phyloP scores from a whole-genome alignment of 129 eudicot genomes.

The Flaveria brownii region DNA sequence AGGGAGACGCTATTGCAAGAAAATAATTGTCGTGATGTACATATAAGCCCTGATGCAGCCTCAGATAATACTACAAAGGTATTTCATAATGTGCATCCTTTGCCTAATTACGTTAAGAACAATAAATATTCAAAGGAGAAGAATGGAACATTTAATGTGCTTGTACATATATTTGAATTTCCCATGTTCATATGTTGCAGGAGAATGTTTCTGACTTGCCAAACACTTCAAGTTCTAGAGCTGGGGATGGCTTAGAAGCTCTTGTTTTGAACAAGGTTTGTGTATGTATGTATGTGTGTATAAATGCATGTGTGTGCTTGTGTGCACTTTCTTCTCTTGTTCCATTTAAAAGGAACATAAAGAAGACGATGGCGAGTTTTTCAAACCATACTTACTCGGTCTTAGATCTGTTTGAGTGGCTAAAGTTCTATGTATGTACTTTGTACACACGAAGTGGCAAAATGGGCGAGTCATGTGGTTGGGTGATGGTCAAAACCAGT shows the following conservation, averaged over 20 bases:
- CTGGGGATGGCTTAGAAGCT: conserved; percentile 56
- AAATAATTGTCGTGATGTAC: conserved; percentile 77
- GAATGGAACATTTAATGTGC: neutral
- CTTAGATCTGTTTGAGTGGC: conserved; percentile 6
- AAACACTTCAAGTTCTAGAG: conserved; percentile 28
- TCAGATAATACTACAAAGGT: conserved; percentile 50
- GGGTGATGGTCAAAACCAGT: neutral
- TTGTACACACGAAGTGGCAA: conserved; percentile 11
- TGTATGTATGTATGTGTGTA: conserved; percentile 11
- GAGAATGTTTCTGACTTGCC: conserved; percentile 36
- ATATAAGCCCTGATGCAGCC: conserved; percentile 48
- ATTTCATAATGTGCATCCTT: conserved; percentile 1
- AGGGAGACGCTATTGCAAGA: conserved; percentile 34
- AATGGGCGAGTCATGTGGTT: neutral
- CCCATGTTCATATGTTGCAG: conserved; percentile 32
- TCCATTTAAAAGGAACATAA: conserved; percentile 4
- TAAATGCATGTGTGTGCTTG: neutral
- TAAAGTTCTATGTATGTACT: neutral
- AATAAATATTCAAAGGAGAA: neutral
- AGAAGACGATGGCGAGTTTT: neutral
- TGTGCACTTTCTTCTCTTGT: neutral
- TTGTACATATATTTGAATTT: neutral
- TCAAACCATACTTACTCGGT: neutral
- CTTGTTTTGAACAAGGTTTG: conserved; percentile 71
- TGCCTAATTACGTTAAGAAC: neutral